phyloP scores from a whole-genome alignment of 164 flowering plant species.

The Vitis labrusca region DNA sequence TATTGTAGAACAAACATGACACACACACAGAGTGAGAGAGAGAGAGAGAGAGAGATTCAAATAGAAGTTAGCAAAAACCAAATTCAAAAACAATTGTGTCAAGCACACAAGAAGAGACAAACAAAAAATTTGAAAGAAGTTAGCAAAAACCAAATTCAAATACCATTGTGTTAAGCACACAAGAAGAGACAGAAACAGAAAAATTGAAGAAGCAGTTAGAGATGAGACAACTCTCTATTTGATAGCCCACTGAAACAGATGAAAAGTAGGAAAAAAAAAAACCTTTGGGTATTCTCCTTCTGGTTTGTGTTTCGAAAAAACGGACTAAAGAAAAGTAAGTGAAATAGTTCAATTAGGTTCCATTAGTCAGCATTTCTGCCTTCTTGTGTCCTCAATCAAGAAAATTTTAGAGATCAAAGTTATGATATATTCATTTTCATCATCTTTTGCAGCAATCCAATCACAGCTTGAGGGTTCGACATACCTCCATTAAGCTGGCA shows the following conservation, averaged over 20 bases:
- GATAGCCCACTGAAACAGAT: background rate
- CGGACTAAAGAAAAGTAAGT: too few species aligned
- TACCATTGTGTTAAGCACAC: background rate
- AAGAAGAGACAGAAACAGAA: background rate
- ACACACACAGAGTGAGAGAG: background rate
- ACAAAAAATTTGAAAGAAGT: background rate
- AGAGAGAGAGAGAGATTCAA: background rate
- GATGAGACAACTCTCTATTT: too few species aligned
- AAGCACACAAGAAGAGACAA: background rate
- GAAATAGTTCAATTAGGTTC: too few species aligned
- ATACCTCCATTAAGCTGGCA: slow-evolving; percentile 85
- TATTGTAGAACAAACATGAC: background rate
- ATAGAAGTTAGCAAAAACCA: background rate
- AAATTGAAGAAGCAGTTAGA: too few species aligned
- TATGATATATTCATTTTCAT: too few species aligned
- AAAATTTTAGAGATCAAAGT: too few species aligned
- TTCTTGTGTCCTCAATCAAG: too few species aligned
- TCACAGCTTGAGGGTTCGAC: too few species aligned
- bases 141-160: background rate
- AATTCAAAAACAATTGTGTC: background rate
- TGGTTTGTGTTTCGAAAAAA: too few species aligned
- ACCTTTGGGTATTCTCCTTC: too few species aligned
- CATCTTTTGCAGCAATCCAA: too few species aligned
- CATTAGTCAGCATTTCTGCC: too few species aligned
- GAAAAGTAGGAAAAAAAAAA: background rate